phyloP scores from a whole-genome alignment of 192 early-diverging fungal species.

The Paraglomus brasilianum region DNA sequence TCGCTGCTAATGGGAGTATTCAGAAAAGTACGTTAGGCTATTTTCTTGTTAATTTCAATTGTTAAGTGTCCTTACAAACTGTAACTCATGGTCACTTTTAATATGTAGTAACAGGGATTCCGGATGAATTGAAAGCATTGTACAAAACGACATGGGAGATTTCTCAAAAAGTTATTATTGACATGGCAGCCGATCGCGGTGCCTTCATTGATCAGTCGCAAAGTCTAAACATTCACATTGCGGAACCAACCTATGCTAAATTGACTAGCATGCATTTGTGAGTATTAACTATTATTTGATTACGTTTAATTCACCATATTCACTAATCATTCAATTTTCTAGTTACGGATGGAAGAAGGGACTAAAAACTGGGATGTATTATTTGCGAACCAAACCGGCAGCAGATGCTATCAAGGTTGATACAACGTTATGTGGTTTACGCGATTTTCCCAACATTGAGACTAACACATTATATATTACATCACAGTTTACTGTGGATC shows the following conservation, averaged over 20 bases:
- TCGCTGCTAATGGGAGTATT: constrained; percentile 86
- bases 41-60: background rate
- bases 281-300: background rate
- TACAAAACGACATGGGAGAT: constrained; percentile 99
- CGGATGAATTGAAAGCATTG: constrained; percentile 84
- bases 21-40: constrained; percentile 46
- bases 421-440: background rate
- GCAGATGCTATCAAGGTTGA: constrained; percentile 87
- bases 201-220: constrained; percentile 98
- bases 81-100: background rate
- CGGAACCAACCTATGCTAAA: constrained; percentile 91
- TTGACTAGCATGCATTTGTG: constrained; percentile 94
- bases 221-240: constrained; percentile 93
- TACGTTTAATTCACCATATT: background rate
- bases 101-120: constrained; percentile 62
- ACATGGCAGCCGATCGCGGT: constrained; percentile 96
- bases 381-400: constrained; percentile 93
- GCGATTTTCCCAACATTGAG: background rate
- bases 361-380: constrained; percentile 99
- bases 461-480: constrained; percentile 8
- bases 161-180: constrained; percentile 85
- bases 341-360: constrained; percentile 95
- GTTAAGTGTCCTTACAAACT: background rate
- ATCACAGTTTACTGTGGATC: constrained; percentile 85
- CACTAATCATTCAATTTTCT: background rate